These are phyloP conservation scores for Babesia ovata DNA, from an alignment of 169 alveolate genomes.

Conservation along the genomic window DNA sequence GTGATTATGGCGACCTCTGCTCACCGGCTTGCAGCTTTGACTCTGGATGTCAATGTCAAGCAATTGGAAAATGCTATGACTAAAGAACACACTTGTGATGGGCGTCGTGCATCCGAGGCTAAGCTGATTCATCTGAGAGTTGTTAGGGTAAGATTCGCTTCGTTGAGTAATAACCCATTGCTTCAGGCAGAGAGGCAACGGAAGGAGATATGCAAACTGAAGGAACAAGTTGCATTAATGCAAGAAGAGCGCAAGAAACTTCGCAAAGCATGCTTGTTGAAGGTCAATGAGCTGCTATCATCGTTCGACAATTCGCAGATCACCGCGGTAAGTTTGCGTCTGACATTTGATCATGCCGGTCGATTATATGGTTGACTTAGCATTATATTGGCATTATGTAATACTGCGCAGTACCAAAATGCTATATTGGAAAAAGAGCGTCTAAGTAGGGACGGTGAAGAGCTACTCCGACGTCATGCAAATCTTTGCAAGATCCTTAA, in stretches of 20 bases:
- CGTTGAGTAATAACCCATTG: not conserved
- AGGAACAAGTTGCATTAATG: not conserved
- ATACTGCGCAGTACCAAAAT: conserved; percentile 8
- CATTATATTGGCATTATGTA: not conserved
- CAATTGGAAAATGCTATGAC: not conserved
- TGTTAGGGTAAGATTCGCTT: not conserved
- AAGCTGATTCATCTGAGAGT: not conserved
- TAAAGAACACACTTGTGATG: not conserved
- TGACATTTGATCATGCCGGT: not conserved
- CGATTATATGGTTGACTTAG: not conserved
- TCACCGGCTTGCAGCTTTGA: not conserved
- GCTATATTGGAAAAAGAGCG: not conserved
- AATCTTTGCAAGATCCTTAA: not conserved
- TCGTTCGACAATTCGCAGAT: not conserved
- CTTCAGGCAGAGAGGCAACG: not conserved
- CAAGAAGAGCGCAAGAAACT: not conserved
- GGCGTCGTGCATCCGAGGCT: too few relatives aligned
- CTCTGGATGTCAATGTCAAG: too few relatives aligned
- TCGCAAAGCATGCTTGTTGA: not conserved
- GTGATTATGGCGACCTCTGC: not conserved
- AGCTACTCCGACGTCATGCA: not conserved
- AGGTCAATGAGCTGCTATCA: conserved; percentile 16
- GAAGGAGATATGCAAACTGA: not conserved
- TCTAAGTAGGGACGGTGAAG: conserved; percentile 1
- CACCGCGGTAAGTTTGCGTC: conserved; percentile 1